Conservation (phyloP, 2,329 filamentous ascomycete genomes). For the Fusarium luffae region DNA sequence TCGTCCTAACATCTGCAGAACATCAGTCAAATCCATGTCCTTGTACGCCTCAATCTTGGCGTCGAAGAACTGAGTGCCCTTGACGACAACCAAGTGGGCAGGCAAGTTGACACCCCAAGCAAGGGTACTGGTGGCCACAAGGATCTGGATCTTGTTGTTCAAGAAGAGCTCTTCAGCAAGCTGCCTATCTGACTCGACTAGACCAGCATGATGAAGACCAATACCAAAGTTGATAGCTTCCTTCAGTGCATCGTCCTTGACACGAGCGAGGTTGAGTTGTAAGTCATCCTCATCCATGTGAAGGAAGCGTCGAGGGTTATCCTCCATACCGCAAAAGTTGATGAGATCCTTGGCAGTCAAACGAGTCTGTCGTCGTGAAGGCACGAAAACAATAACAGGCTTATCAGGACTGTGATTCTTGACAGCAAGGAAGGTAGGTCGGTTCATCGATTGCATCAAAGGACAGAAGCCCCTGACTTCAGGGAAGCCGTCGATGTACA, state of each 20-base stretch:
- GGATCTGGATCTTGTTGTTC: slow-evolving; percentile 97
- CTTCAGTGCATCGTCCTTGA: slow-evolving; percentile 91
- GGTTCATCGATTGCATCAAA: slow-evolving; percentile 99
- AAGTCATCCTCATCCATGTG: slow-evolving; percentile 95
- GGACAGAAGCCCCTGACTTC: slow-evolving; percentile 96
- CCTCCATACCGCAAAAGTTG: slow-evolving; percentile 98
- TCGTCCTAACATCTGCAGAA: slow-evolving; percentile 96
- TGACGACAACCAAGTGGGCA: slow-evolving; percentile 95
- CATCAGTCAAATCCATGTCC: slow-evolving; percentile 98
- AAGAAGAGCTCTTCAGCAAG: slow-evolving; percentile 94
- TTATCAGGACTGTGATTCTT: slow-evolving; percentile 97
- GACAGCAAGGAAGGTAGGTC: slow-evolving; percentile 94
- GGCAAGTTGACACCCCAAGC: slow-evolving; percentile 99
- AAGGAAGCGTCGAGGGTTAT: slow-evolving; percentile 93
- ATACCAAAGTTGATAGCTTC: slow-evolving; percentile 98
- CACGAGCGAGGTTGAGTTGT: slow-evolving; percentile 84
- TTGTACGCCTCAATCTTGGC: slow-evolving; percentile 98
- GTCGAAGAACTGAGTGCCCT: slow-evolving; percentile 98
- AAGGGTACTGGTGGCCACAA: slow-evolving; percentile 94
- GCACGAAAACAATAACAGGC: slow-evolving; percentile 97
- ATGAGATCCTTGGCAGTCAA: slow-evolving; percentile 96
- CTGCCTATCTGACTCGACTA: slow-evolving; percentile 93
- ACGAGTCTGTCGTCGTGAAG: slow-evolving; percentile 92
- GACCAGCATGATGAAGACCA: slow-evolving; percentile 94
- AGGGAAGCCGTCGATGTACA: slow-evolving; percentile 97